These are phyloP conservation scores for Urochloa ruziziensis DNA, from an alignment of 176 grass and related monocot genomes.

Conservation along the genomic window DNA sequence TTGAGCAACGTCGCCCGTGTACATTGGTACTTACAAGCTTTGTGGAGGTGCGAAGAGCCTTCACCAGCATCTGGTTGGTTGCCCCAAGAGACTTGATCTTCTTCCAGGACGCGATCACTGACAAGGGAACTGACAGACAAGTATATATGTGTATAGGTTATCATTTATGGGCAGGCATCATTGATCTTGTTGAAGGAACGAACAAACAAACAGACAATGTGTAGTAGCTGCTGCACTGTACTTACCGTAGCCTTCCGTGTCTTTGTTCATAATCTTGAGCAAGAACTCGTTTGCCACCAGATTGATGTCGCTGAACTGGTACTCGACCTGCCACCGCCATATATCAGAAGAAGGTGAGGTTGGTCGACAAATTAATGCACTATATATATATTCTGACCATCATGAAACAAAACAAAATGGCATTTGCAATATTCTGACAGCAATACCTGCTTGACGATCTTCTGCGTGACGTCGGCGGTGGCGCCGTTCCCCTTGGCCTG, in stretches of 20 bases:
- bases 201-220: too few species aligned
- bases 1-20: too few species aligned
- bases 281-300: slow-evolving; percentile 75
- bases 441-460: slow-evolving; percentile 80
- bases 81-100: slow-evolving; percentile 72
- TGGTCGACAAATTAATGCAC: too few species aligned
- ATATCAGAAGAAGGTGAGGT: too few species aligned
- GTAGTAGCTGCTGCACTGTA: too few species aligned
- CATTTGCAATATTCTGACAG: too few species aligned
- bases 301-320: slow-evolving; percentile 85
- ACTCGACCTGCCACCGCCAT: too few species aligned
- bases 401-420: too few species aligned
- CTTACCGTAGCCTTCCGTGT: slow-evolving; percentile 72
- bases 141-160: too few species aligned
- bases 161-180: too few species aligned
- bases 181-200: too few species aligned
- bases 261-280: slow-evolving; percentile 86
- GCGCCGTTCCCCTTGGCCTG: slow-evolving; percentile 23
- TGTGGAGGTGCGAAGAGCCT: slow-evolving; percentile 73
- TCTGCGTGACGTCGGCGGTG: slow-evolving; percentile 45
- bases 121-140: slow-evolving; percentile 41
- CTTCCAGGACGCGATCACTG: slow-evolving; percentile 81
- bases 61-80: slow-evolving; percentile 67
- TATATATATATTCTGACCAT: too few species aligned
- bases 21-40: slow-evolving; percentile 73